These are phyloP conservation scores for Fimicolochytrium jonesii DNA, from an alignment of 192 early-diverging fungal genomes.

Conservation along the genomic window DNA sequence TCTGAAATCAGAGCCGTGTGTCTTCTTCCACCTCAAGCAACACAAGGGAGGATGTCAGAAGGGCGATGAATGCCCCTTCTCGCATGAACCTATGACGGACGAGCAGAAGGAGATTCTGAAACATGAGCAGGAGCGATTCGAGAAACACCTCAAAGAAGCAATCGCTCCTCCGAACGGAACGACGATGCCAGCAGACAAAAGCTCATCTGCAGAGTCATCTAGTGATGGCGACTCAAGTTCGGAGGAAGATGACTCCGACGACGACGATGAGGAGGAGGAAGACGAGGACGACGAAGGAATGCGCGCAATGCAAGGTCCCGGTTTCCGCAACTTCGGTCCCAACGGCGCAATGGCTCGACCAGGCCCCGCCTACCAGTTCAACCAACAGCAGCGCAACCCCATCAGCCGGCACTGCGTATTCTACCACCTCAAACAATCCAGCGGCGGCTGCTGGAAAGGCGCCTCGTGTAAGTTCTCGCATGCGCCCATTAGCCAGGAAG, in stretches of 20 bases:
- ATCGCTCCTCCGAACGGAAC: neutral
- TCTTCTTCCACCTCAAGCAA: constrained; percentile 21
- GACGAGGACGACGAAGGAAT: neutral
- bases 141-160: neutral
- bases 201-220: too few species aligned
- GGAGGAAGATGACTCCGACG: neutral
- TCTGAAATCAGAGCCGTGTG: constrained; percentile 25
- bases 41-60: constrained; percentile 28
- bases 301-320: too few species aligned
- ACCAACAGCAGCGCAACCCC: too few species aligned
- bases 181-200: too few species aligned
- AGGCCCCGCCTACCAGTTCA: too few species aligned
- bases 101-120: constrained; percentile 12
- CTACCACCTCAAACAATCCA: constrained; percentile 12
- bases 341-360: too few species aligned
- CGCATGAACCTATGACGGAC: constrained; percentile 29
- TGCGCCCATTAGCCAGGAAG: constrained; percentile 23
- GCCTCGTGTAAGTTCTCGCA: constrained; percentile 29
- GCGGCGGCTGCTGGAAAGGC: constrained; percentile 28
- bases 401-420: neutral
- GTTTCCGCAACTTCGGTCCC: too few species aligned
- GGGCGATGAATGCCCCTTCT: constrained; percentile 26
- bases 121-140: constrained; percentile 22
- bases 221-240: too few species aligned
- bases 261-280: neutral